Conservation (phyloP, 495 filamentous ascomycete genomes). For the Neurospora sp. region DNA sequence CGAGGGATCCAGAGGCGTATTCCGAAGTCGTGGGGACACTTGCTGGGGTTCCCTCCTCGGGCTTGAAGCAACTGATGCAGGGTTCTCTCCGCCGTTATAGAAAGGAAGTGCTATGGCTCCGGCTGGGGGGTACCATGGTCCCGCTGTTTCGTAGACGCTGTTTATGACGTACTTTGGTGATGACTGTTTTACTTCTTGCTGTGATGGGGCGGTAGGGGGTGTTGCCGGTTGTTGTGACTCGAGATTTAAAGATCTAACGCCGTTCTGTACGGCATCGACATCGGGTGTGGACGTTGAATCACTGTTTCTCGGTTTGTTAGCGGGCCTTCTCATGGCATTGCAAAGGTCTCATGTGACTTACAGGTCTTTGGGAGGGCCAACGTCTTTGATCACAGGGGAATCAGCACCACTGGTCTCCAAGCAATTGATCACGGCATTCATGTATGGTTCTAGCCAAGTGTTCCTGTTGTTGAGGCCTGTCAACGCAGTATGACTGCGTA, state of each 20-base stretch:
- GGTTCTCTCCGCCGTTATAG: neutral
- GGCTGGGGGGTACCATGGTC: slow-evolving; percentile 9
- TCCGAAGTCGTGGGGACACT: neutral
- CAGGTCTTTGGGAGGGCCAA: neutral
- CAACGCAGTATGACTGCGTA: neutral
- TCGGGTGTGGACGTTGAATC: neutral
- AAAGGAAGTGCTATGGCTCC: slow-evolving; percentile 3
- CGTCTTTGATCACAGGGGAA: neutral
- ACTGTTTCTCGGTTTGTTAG: neutral
- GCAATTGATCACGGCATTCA: slow-evolving; percentile 10
- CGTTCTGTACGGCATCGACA: neutral
- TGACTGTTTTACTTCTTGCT: neutral
- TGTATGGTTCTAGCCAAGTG: slow-evolving; percentile 4
- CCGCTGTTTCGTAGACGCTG: neutral
- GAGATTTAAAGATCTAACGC: neutral
- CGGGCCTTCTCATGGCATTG: neutral
- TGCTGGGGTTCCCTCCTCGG: neutral
- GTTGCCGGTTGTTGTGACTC: neutral
- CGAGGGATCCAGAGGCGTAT: neutral
- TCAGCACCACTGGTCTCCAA: neutral
- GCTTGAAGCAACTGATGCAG: neutral
- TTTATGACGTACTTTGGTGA: neutral
- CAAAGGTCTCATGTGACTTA: neutral
- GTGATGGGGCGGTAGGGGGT: neutral
- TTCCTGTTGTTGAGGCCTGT: neutral